Base-by-base conservation (phyloP, 2,329 filamentous ascomycete genomes). In the Aspergillus cejpii region DNA sequence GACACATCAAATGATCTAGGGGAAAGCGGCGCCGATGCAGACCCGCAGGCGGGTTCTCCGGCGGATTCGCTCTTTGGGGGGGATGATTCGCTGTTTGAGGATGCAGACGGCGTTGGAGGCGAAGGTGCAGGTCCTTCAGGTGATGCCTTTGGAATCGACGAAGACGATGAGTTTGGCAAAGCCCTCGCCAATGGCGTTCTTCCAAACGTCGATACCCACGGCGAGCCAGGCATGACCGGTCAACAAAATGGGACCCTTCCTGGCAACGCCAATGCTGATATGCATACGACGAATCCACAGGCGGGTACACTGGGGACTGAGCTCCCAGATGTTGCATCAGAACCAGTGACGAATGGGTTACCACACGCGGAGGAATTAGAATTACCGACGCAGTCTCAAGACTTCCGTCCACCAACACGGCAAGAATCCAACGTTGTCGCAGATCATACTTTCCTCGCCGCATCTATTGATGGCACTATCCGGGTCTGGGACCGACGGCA, bases 31-130 rank as follows among this genome's bases (percentile, higher is more conserved):
- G 65, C 67, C 31, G 70, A 69, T 21, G 73, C 73, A 14, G 78
- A 78, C 28, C 81, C 85, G 58, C 79, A 75, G 17, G 63, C 75
- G 62, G 73, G 81, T 56, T 74, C 82, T 28, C 87, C 84, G 1
- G 80, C 82, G 8, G 85, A 91, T 50, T 94, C 87, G 38, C 73
- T 96, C 0, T 96, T 96, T 59, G 85, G 81, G 8, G 85, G 85
- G 1, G 88, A 87, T 0, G 88, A 89, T 37, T 94, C 89, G 2
- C 74, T 98, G 1, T 98, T 97, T 62, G 92, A 91, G 2, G 89
- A 94, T 54, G 84, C 78, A 43, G 81, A 84, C 63, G 83, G 67
- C 61, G 72, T 69, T 19, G 71, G 65, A 37, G 66, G 62, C 10
- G 66, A 67, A 28, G 67, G 69, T 17, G 71, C 70, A 39, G 75